Evolutionary conservation across 257 asterid species (phyloP), one percentile per base, ranked within the genome.

Genomic region (Rauvolfia tetraphylla): DNA sequence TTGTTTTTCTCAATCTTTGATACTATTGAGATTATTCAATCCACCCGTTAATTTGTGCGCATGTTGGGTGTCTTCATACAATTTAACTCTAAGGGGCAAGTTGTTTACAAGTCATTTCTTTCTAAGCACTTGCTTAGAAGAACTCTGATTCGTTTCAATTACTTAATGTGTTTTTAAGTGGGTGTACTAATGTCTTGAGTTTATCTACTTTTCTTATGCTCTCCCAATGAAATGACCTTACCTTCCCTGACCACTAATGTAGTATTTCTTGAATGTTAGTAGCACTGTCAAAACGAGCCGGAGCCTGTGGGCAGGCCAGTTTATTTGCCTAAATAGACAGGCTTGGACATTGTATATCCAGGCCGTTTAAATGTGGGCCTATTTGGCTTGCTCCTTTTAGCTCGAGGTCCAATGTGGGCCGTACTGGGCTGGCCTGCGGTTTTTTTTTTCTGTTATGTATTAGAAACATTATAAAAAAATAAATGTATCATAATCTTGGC

Each of bases 91-190:
- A 41, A 9, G 22, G 8, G 0, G 9, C n/a, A n/a, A 12, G 51
- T 13, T 49, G 54, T 49, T 15, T n/a, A 23, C 13, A 25, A 17
- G 8, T 31, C 15, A 56, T 63, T 34, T 65, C n/a, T 34, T 36
- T 18, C 44, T 33, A 22, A 65, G 25, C 27, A 3, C 7, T 34
- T 63, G 44, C 25, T 34, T 33, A 10, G 61, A 22, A 57, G 39
- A 77, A 20, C 15, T 69, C 66, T 68, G n/a, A 54, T 53, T 67
- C 29, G n/a, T 65, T 34, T 63, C 68, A 20, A 34, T 36, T 65
- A 15, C 25, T 34, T 65, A 5, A 65, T 17, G 71, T 61, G 14
- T 3, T 75, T n/a, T 25, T 14, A 44, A 75, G 67, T 23, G 4
- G 29, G 63, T 65, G 38, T 38, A n/a, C 8, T n/a, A 76, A 10